phyloP scores from a whole-genome alignment of 176 grass and related monocot genomes.

The Bonia amplexicaulis region DNA sequence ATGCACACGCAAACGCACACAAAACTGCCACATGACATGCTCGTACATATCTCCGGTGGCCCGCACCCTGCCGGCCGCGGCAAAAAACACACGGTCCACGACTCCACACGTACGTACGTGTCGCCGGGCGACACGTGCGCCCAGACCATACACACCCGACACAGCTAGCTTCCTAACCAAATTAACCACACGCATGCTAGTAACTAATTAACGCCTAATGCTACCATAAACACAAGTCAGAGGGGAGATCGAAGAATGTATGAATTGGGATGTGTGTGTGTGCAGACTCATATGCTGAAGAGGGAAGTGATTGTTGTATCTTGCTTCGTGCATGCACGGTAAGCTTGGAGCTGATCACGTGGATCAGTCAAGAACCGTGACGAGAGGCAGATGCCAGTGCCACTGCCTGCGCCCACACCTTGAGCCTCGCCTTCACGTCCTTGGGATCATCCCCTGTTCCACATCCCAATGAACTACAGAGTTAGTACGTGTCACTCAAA shows the following conservation, averaged over 20 bases:
- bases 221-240: background rate
- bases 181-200: background rate
- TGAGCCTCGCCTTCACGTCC: constrained; percentile 61
- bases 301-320: background rate
- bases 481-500: background rate
- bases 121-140: background rate
- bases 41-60: background rate
- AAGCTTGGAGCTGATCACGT: background rate
- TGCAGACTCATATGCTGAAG: background rate
- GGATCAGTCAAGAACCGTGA: constrained; percentile 16
- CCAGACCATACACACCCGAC: background rate
- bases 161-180: constrained; percentile 1
- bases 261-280: background rate
- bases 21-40: background rate
- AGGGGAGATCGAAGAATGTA: background rate
- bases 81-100: background rate
- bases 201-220: background rate
- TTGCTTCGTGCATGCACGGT: background rate
- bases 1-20: background rate
- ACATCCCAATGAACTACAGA: too few species aligned
- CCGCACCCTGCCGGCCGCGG: background rate
- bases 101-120: constrained; percentile 19
- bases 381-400: constrained; percentile 34
- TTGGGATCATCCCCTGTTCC: constrained; percentile 44
- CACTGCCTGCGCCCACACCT: constrained; percentile 57